These are phyloP conservation scores for Syzygium malaccense DNA, from an alignment of 441 rosid genomes.

Conservation along the genomic window DNA sequence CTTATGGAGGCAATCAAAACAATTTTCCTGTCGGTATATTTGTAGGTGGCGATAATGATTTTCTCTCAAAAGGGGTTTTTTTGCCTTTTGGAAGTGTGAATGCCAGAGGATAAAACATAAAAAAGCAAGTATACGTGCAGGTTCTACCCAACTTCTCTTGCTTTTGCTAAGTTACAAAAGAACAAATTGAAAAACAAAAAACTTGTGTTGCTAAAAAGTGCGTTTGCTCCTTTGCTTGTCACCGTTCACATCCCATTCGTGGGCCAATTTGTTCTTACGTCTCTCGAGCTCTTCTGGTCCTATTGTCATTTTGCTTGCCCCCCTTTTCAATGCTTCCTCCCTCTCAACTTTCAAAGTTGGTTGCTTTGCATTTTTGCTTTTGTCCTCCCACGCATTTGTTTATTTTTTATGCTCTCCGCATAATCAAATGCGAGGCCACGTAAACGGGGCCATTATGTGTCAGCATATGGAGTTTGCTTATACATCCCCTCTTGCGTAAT, in stretches of 20 bases:
- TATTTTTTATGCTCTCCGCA: background rate
- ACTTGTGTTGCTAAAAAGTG: background rate
- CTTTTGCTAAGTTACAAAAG: background rate
- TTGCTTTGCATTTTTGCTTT: background rate
- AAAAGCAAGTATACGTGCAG: background rate
- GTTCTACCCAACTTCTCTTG: background rate
- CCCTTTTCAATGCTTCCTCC: background rate
- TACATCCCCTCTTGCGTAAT: background rate
- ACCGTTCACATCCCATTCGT: background rate
- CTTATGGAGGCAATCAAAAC: background rate
- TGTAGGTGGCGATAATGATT: background rate
- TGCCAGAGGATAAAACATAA: background rate
- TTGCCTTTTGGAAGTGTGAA: background rate
- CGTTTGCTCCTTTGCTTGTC: background rate
- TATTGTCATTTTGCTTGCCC: background rate
- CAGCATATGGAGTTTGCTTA: background rate
- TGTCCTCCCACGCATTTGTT: background rate
- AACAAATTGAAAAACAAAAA: background rate
- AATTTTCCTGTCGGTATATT: background rate
- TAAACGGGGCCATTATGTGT: background rate
- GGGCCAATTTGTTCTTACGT: background rate
- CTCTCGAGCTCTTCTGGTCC: background rate
- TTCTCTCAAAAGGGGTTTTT: background rate
- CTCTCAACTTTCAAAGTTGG: background rate
- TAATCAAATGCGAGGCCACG: background rate